Base-by-base conservation (phyloP, 1,139 yeast species). In the Saccharomycopsis hybrid region DNA sequence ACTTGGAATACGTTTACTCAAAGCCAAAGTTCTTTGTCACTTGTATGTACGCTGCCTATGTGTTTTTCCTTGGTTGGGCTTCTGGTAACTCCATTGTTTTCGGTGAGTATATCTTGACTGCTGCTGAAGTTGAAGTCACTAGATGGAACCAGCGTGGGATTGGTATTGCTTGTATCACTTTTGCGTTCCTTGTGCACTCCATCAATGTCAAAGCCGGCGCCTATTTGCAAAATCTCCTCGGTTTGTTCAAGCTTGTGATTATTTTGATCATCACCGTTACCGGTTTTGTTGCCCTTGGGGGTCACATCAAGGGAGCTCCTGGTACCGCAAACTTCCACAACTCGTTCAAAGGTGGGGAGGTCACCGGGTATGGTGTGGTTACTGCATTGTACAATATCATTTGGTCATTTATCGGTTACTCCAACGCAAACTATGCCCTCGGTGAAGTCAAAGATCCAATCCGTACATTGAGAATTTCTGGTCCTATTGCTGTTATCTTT, bases 271-370 rank as follows among this genome's bases (percentile, higher is more conserved):
- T 86, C 56, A 72, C 84, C 32, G 74, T 85, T 43, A 79, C 87
- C 44, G 95, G 95, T 13, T 83, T 89, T 85, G 88, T 83, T 31
- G 94, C 90, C 2, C 72, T 85, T 48, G 87, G 82, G 50, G 87
- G 86, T 37, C 85, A 87, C 28, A 69, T 78, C 55, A 74, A 77
- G 54, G 66, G 65, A 56, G 76, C 73, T 55, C 56, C 60, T 29
- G 64, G 61, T 39, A 82, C 82, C 38, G 78, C 78, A 56, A 83
- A 83, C 61, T 83, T 84, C 65, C 58, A 61, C 39, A 64, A 84
- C 60, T 78, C 88, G 2, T 85, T 85, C 60, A 66, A 62, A 3
- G 86, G 87, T 41, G 64, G 73, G 13, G 59, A 66, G 30, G 84
- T 88, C n/a, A 71, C 80, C 37, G 90, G 85, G 4, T 85, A 78